Evolutionary conservation across 2,329 filamentous ascomycete genomes (phyloP).

Genomic region (Aspergillus fumigatus): DNA sequence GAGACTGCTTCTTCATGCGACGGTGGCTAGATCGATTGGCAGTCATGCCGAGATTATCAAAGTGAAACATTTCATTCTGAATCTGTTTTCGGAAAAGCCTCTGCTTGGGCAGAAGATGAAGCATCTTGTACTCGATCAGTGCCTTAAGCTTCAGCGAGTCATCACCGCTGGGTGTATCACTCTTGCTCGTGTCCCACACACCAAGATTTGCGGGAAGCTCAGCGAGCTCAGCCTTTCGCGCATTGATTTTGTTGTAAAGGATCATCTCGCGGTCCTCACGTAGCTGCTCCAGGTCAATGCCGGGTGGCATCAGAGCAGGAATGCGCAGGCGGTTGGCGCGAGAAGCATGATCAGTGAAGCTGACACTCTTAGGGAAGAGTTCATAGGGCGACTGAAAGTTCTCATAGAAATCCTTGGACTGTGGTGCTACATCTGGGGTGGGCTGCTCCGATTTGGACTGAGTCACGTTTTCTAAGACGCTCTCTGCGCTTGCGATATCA

Average conservation of each 20-base stretch:
- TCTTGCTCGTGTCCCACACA: slow-evolving; percentile 73
- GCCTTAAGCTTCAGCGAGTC: slow-evolving; percentile 82
- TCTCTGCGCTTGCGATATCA: slow-evolving; percentile 28
- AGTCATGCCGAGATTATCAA: slow-evolving; percentile 95
- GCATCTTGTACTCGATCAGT: slow-evolving; percentile 90
- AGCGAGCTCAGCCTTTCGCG: slow-evolving; percentile 79
- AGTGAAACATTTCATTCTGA: slow-evolving; percentile 87
- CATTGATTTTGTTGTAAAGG: slow-evolving; percentile 82
- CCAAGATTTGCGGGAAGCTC: slow-evolving; percentile 78
- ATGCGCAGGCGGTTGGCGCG: slow-evolving; percentile 75
- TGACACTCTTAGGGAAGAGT: slow-evolving; percentile 56
- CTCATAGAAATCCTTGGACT: slow-evolving; percentile 54
- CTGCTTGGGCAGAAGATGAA: slow-evolving; percentile 84
- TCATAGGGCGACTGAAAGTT: slow-evolving; percentile 71
- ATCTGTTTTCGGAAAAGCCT: slow-evolving; percentile 79
- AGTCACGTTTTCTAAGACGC: slow-evolving; percentile 37
- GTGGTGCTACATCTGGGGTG: slow-evolving; percentile 19
- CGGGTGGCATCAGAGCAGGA: slow-evolving; percentile 81
- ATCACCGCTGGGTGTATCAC: slow-evolving; percentile 66
- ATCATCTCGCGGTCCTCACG: slow-evolving; percentile 83
- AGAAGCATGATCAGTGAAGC: slow-evolving; percentile 72
- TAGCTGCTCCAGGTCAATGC: slow-evolving; percentile 80
- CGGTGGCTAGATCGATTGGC: slow-evolving; percentile 88
- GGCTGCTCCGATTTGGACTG: slow-evolving; percentile 30
- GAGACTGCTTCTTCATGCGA: slow-evolving; percentile 93